Evolutionary conservation across 371 early-diverging fungal genomes (phyloP).

Genomic region (Mucor racemosus): DNA sequence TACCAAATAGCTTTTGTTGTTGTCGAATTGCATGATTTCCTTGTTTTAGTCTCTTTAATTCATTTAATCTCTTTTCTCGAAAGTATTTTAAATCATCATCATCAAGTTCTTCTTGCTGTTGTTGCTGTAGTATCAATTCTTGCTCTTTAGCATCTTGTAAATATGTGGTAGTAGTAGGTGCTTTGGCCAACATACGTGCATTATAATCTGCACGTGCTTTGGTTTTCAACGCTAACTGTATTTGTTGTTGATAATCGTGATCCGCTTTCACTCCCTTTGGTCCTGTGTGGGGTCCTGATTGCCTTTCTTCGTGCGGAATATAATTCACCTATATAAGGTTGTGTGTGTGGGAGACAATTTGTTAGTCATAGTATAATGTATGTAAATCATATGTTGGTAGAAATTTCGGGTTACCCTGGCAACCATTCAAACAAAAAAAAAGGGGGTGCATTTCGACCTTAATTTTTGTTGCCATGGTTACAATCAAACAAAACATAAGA

Average conservation of each 20-base stretch:
- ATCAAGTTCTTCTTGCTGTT: conserved; percentile 36
- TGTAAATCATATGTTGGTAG: conserved; percentile 8
- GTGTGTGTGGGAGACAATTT: conserved; percentile 7
- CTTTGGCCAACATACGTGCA: conserved; percentile 45
- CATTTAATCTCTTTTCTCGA: conserved; percentile 43
- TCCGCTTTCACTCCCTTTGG: conserved; percentile 67
- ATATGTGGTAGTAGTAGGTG: conserved; percentile 53
- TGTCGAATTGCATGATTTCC: conserved; percentile 30
- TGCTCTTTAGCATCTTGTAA: conserved; percentile 40
- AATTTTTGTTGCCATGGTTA: conserved; percentile 5
- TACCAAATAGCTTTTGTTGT: conserved; percentile 51
- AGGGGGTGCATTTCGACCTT: neutral
- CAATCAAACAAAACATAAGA: neutral
- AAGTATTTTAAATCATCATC: conserved; percentile 40
- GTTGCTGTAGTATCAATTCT: conserved; percentile 30
- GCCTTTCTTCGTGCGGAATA: conserved; percentile 10
- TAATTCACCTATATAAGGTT: conserved; percentile 14
- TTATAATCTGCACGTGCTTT: conserved; percentile 40
- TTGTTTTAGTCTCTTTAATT: conserved; percentile 32
- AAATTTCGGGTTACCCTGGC: conserved; percentile 1
- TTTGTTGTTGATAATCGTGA: conserved; percentile 46
- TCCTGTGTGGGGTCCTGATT: conserved; percentile 56
- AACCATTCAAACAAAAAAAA: neutral
- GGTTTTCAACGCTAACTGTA: conserved; percentile 27
- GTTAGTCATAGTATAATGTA: conserved; percentile 5